phyloP scores from a whole-genome alignment of 305 asterid species.

The Ilex paraguariensis region DNA sequence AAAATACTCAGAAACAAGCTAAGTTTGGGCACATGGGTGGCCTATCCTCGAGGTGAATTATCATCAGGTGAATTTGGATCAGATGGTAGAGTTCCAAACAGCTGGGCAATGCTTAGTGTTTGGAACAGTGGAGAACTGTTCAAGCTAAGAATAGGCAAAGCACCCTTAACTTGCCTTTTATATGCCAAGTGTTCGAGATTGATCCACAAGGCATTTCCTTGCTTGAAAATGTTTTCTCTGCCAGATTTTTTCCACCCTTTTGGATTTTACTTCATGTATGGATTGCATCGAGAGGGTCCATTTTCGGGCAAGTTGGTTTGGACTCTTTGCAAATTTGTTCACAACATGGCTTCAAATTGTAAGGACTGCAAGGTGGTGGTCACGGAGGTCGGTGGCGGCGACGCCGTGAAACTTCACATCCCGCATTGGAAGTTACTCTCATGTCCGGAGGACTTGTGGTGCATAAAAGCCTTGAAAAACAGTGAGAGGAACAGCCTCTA shows the following conservation, averaged over 20 bases:
- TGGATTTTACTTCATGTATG: constrained; percentile 34
- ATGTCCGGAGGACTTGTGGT: constrained; percentile 38
- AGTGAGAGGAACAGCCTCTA: constrained; percentile 5
- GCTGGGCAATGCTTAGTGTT: constrained; percentile 39
- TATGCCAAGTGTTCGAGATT: constrained; percentile 17
- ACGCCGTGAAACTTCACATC: constrained; percentile 21
- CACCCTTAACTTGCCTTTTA: constrained; percentile 21
- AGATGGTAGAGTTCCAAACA: constrained; percentile 19
- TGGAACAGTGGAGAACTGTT: constrained; percentile 31
- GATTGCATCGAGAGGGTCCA: constrained; percentile 29
- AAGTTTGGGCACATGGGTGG: constrained; percentile 40
- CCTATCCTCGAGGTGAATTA: constrained; percentile 14
- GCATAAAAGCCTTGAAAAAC: constrained; percentile 28
- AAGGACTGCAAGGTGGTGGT: constrained; percentile 29
- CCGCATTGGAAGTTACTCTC: constrained; percentile 39
- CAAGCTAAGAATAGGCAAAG: constrained; percentile 27
- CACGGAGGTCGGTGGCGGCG: constrained; percentile 29
- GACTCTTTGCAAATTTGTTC: constrained; percentile 28
- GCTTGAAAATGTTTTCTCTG: constrained; percentile 17
- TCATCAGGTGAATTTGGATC: constrained; percentile 6
- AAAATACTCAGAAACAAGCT: constrained; percentile 20
- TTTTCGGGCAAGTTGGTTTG: constrained; percentile 29
- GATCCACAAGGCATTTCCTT: constrained; percentile 18
- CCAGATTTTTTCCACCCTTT: constrained; percentile 26
- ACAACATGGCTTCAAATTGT: constrained; percentile 20